Base-by-base conservation (phyloP, 768 basidiomycete genomes). In the Epithele typhae region DNA sequence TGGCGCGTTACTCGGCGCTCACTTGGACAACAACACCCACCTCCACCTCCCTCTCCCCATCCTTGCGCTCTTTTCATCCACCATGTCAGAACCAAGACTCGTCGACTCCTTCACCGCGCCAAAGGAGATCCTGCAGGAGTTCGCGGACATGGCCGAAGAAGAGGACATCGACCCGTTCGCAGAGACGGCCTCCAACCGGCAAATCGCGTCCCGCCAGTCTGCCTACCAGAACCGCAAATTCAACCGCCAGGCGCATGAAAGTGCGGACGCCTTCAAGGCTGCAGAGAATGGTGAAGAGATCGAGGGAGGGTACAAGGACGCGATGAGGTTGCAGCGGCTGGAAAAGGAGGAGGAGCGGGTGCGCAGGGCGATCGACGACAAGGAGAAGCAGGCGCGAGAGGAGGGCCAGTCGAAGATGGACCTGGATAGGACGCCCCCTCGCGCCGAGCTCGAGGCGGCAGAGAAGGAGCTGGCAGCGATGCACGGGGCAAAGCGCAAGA, bases 141-240 rank as follows among this genome's bases (percentile, higher is more conserved):
- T 98, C 54, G 87, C 85, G 23, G 84, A 92, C 46, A 79, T 94
- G 63, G 92, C 91, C 14, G 94, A 97, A 59, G 92, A 93, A 61
- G 95, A 97, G 60, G 78, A 94, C 67, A 66, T 88, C 60, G 90
- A 94, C 64, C 90, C 89, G 18, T 92, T 92, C 60, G 90, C 89
- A 41, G 92, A 94, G 70, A 94, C 92, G 11, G 89, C 93, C 40
- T 87, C 84, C 45, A 84, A 89, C 60, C 88, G 90, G 49, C 95
- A 97, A 73, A 91, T 98, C 62, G 90, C 94, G 19, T 76, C 88
- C 32, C 79, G 95, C 41, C 92, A 97, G 71, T 87, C 84, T 41
- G 95, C 96, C 63, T 99, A 98, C 62, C 95, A 98, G 64, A 83
- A 87, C 60, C 81, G 93, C 48, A 81, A 93, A 34, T 97, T 97